Evolutionary conservation across 495 filamentous ascomycete genomes (phyloP).

Genomic region (Hypoxylon crocopeplum): DNA sequence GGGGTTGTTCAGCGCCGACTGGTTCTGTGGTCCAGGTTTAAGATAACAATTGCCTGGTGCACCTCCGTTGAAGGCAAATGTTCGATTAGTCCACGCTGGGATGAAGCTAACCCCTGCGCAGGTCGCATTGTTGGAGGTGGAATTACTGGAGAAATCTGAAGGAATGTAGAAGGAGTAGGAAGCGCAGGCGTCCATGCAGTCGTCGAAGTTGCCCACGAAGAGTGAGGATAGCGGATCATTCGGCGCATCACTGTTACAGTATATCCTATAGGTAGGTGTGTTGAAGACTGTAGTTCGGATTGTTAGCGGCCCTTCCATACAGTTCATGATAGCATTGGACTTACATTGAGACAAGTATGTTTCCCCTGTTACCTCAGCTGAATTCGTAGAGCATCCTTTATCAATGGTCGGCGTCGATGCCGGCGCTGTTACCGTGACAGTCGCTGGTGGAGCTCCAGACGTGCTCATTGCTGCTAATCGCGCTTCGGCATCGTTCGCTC

Average conservation of each 20-base stretch:
- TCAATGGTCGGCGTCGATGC: conserved; percentile 38
- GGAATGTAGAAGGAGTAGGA: conserved; percentile 47
- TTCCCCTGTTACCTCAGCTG: conserved; percentile 38
- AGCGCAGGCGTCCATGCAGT: conserved; percentile 58
- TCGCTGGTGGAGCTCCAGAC: conserved; percentile 16
- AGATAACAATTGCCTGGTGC: conserved; percentile 57
- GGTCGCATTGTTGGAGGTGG: conserved; percentile 38
- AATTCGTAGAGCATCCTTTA: conserved; percentile 46
- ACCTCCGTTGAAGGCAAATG: conserved; percentile 28
- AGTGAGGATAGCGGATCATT: conserved; percentile 41
- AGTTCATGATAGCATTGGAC: not conserved
- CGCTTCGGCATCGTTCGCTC: conserved; percentile 46
- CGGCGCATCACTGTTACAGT: conserved; percentile 49
- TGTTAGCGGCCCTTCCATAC: conserved; percentile 1
- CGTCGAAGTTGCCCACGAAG: conserved; percentile 49
- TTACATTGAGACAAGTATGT: conserved; percentile 38
- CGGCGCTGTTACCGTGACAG: conserved; percentile 33
- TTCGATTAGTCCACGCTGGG: conserved; percentile 50
- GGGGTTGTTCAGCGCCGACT: conserved; percentile 36
- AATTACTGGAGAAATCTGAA: conserved; percentile 28
- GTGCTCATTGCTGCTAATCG: conserved; percentile 36
- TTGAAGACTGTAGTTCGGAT: conserved; percentile 39
- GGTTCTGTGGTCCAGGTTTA: conserved; percentile 49
- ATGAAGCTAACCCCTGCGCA: conserved; percentile 53
- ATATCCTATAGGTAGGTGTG: conserved; percentile 43